Percentiles rank a stretch among this genome's conserved stretches.
Evolutionary conservation across 2,329 filamentous ascomycete species (phyloP).

Genomic region (Colletotrichum salicis): DNA sequence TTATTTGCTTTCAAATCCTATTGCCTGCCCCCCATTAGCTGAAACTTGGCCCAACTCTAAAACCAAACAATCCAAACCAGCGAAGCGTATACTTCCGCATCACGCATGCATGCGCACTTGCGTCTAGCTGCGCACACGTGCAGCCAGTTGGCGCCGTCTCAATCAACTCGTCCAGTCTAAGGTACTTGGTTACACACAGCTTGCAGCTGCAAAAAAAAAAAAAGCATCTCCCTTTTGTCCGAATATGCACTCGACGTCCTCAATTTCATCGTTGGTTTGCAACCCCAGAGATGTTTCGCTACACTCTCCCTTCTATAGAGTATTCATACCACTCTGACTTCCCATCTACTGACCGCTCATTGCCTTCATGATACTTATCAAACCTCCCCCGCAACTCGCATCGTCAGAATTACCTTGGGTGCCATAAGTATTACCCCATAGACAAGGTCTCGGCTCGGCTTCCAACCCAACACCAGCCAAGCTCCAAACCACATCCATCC

Average conservation of each 20-base stretch:
- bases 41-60: constrained; percentile 23
- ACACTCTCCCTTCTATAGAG: not conserved
- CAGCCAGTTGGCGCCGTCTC: not conserved
- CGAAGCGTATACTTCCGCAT: not conserved
- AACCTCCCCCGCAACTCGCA: no score
- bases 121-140: not conserved
- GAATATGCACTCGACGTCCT: not conserved
- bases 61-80: not conserved
- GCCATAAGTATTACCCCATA: not conserved
- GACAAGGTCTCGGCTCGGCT: not conserved
- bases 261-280: not conserved
- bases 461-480: not conserved
- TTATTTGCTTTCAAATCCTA: not conserved
- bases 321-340: no score
- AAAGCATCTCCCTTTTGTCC: not conserved
- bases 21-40: not conserved
- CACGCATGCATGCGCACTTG: not conserved
- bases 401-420: no score
- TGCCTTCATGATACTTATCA: no score
- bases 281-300: not conserved
- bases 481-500: not conserved
- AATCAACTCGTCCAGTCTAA: not conserved
- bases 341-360: not conserved
- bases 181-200: not conserved
- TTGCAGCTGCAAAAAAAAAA: not conserved